Conservation (phyloP, 2,329 filamentous ascomycete species). For the Eurotiales sp. region DNA sequence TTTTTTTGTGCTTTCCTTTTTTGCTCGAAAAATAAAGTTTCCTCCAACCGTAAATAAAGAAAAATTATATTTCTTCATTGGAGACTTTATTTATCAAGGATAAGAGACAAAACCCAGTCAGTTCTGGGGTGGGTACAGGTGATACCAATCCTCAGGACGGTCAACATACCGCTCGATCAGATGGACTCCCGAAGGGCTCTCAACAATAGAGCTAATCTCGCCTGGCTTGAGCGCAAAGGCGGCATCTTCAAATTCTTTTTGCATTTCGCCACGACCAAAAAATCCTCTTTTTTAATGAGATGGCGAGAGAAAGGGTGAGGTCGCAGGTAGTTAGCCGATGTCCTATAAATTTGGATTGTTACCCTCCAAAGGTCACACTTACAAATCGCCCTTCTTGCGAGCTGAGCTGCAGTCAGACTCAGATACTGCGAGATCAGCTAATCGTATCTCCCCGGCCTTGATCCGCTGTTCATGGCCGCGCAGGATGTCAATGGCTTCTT, state of each 20-base stretch:
- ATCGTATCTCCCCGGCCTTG: constrained; percentile 60
- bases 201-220: constrained; percentile 80
- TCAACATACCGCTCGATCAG: constrained; percentile 80
- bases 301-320: neutral
- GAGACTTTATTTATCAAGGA: constrained; percentile 1
- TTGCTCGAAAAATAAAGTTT: neutral
- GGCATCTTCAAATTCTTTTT: constrained; percentile 96
- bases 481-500: constrained; percentile 78
- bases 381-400: constrained; percentile 86
- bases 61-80: neutral
- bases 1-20: neutral
- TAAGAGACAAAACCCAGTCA: constrained; percentile 7
- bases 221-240: constrained; percentile 86
- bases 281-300: constrained; percentile 66
- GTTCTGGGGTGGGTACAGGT: constrained; percentile 13
- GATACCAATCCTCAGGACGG: constrained; percentile 16
- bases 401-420: constrained; percentile 97
- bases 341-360: neutral
- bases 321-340: neutral
- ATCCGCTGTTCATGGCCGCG: constrained; percentile 72
- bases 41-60: neutral
- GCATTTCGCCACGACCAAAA: constrained; percentile 94
- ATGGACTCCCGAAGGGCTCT: constrained; percentile 91
- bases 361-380: constrained; percentile 31
- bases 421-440: constrained; percentile 79